Base-by-base conservation (phyloP, 2,329 filamentous ascomycete species). In the Verticillium klebahnii region DNA sequence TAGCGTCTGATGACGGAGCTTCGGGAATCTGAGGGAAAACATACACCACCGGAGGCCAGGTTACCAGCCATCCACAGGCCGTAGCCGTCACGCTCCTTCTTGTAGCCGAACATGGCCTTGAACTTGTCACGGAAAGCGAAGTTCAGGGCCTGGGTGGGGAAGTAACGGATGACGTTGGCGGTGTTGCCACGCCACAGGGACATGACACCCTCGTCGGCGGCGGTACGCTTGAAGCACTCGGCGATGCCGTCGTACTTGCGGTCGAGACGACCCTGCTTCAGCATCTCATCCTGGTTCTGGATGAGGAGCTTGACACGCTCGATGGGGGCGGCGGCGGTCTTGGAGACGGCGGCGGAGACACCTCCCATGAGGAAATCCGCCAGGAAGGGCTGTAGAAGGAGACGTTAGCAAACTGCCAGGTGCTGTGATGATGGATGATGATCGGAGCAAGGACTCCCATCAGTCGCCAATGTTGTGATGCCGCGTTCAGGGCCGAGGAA, bases 131-230 rank as follows among this genome's bases (percentile, higher is more conserved):
- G 95, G 95, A 99, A 99, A 80, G 95, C 95, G 79, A 99, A 99
- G 93, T 99, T 99, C 81, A 99, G 87, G 76, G 95, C 95, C 89
- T 99, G 95, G 81, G 95, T 99, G 74, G 95, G 95, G 92, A 99
- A 99, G 88, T 99, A 99, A 91, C 95, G 95, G 88, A 99, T 97
- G 83, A 99, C 95, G 90, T 99, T 99, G 92, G 95, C 95, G 80
- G 95, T 99, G 92, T 99, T 99, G 84, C 95, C 95, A 89, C 95
- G 89, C 95, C 95, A 99, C 75, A 99, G 88, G 70, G 94, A 89
- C 81, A 95, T 89, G 74, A 95, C 83, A 91, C 95, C 95, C 88
- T 99, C 95, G 70, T 91, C 85, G 75, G 89, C 88, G 69, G 86
- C 87, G 78, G 95, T 98, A 80, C 95, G 92, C 75, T 84, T 85